Percentiles rank a stretch among this genome's conserved stretches.
Evolutionary conservation across 768 basidiomycete species (phyloP).

Genomic region (Asterophora lycoperdoides): DNA sequence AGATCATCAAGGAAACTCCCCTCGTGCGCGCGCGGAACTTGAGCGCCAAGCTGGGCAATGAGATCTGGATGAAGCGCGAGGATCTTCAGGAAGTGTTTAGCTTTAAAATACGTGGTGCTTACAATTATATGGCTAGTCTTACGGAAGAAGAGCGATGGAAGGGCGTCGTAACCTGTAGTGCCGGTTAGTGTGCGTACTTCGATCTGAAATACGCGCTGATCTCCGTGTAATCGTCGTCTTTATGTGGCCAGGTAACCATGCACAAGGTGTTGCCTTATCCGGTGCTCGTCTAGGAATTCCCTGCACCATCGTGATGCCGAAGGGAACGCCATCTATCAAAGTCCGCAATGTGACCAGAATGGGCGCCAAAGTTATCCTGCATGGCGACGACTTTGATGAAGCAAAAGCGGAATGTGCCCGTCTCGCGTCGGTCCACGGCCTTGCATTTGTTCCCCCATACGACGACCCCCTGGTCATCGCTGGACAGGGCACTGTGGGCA

Average conservation of each 20-base stretch:
- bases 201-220: conserved; percentile 9
- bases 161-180: conserved; percentile 96
- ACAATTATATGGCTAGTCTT: conserved; percentile 95
- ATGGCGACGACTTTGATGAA: conserved; percentile 92
- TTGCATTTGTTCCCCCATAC: conserved; percentile 93
- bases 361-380: conserved; percentile 90
- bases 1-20: conserved; percentile 85
- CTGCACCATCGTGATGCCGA: conserved; percentile 99
- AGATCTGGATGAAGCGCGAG: conserved; percentile 96
- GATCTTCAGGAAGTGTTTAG: conserved; percentile 97
- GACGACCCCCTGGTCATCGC: conserved; percentile 97
- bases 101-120: conserved; percentile 98
- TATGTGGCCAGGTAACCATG: conserved; percentile 81
- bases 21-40: conserved; percentile 84
- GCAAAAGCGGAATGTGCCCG: conserved; percentile 93
- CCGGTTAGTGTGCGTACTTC: conserved; percentile 75
- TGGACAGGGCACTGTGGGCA: conserved; percentile 91
- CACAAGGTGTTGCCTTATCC: conserved; percentile 97
- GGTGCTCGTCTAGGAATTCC: conserved; percentile 83
- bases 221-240: background rate
- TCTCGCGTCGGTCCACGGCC: conserved; percentile 67
- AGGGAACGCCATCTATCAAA: conserved; percentile 93
- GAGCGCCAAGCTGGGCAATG: conserved; percentile 82
- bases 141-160: conserved; percentile 90
- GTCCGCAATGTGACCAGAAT: conserved; percentile 92